Base-by-base conservation (phyloP, 805 yeast genomes). In the Lipomyces chichibuensis region DNA sequence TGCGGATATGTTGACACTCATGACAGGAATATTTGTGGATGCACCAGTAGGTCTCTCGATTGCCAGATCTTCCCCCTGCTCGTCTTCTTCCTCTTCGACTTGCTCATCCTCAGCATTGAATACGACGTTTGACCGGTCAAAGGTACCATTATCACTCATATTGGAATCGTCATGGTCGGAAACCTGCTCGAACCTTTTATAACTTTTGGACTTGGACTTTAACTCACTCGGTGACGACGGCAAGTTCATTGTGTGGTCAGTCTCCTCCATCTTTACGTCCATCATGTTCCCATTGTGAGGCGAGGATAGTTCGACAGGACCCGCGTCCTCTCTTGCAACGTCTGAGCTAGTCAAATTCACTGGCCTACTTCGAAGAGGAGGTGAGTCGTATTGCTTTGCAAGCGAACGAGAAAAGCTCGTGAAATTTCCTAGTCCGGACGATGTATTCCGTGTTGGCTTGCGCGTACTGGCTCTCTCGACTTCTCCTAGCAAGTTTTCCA, bases 401-500 rank as follows among this genome's bases (percentile, higher is more conserved):
- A 14, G 32, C 9, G 60, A 32, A 17, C 56, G 65, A 17, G 60
- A 14, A 32, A 57, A 57, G 20, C 46, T 35, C n/a, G 52, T 37
- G 17, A 62, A 51, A 23, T 23, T 65, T 2, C 55, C 57, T 1
- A 59, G 29, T 14, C 55, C 59, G 20, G 61, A 27, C 29, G 70
- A 52, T n/a, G 62, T n/a, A n/a, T 64, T 17, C 9, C 23, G 55
- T 13, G 39, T 3, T 33, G 54, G 56, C 57, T 43, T 20, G 43
- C 57, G 23, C 7, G 65, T 32, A 17, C 69, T 52, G 11, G 69
- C 35, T 9, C 59, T 64, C 20, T 80, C 81, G 57, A 85, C 84
- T 64, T 86, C 92, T 66, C 84, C 85, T 59, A 90, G 80, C 63
- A 90, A 86, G 74, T 89, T 93, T 75, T 89, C 93, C 67, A 92